phyloP scores from a whole-genome alignment of 768 basidiomycete genomes.

The Mrakia blollopis region DNA sequence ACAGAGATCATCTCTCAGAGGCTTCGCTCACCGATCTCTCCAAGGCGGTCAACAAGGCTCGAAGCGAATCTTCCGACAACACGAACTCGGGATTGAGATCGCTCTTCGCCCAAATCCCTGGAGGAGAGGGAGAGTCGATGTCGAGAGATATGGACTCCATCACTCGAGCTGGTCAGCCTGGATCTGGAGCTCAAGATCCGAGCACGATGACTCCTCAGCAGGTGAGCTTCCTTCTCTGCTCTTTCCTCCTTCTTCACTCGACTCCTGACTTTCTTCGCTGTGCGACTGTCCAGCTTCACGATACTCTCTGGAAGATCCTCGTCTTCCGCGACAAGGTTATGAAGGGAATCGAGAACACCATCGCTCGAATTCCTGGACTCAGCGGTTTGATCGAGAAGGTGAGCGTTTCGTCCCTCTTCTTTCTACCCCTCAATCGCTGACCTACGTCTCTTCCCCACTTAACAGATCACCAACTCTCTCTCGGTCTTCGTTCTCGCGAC shows the following conservation, averaged over 20 bases:
- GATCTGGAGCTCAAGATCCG: constrained; percentile 62
- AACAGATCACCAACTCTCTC: constrained; percentile 25
- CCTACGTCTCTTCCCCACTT: neutral
- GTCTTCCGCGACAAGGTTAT: constrained; percentile 61
- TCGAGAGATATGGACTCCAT: constrained; percentile 70
- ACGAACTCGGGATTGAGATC: constrained; percentile 51
- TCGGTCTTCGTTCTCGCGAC: constrained; percentile 28
- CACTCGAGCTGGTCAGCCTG: constrained; percentile 47
- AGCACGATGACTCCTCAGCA: constrained; percentile 76
- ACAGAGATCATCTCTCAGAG: constrained; percentile 56
- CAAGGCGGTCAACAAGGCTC: constrained; percentile 66
- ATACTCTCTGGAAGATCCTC: constrained; percentile 76
- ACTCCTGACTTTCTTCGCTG: neutral
- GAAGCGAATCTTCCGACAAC: constrained; percentile 54
- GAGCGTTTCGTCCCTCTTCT: neutral
- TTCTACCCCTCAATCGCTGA: neutral
- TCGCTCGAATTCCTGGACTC: constrained; percentile 28
- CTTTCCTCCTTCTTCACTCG: neutral
- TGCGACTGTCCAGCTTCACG: constrained; percentile 59
- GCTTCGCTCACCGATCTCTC: constrained; percentile 85
- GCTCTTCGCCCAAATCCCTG: constrained; percentile 61
- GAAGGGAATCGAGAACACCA: constrained; percentile 31
- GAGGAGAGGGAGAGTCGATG: constrained; percentile 56
- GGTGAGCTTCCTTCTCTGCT: neutral
- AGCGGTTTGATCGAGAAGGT: constrained; percentile 23